These are phyloP conservation scores for Marvania coccoides DNA, from an alignment of 139 green algal species.

Conservation along the genomic window DNA sequence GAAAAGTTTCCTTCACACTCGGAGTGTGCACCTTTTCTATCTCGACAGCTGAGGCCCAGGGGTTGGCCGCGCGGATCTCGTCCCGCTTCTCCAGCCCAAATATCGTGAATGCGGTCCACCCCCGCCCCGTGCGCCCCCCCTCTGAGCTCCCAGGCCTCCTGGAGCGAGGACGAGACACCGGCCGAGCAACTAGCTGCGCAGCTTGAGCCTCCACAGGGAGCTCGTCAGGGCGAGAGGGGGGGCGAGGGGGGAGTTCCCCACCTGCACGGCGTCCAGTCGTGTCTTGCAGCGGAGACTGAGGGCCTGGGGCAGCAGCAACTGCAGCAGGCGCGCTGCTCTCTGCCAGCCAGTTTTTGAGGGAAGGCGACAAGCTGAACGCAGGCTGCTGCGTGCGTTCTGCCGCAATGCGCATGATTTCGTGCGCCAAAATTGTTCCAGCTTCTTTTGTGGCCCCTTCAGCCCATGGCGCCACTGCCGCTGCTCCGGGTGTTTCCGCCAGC, in stretches of 20 bases:
- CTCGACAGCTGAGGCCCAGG: constrained; percentile 1
- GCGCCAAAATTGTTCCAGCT: too few relatives aligned
- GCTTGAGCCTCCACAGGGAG: background rate
- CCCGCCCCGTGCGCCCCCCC: background rate
- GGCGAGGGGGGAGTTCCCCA: background rate
- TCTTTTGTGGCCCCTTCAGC: too few relatives aligned
- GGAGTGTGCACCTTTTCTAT: constrained; percentile 16
- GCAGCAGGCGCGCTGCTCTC: background rate
- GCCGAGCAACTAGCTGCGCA: background rate
- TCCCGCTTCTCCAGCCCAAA: constrained; percentile 14
- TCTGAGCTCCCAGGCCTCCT: too few relatives aligned
- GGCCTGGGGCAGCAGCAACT: background rate
- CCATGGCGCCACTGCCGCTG: too few relatives aligned
- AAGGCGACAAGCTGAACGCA: background rate
- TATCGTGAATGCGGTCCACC: constrained; percentile 11
- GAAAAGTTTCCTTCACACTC: too few relatives aligned
- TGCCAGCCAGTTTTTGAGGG: background rate
- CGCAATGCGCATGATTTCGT: too few relatives aligned
- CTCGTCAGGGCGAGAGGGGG: background rate
- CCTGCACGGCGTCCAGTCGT: too few relatives aligned
- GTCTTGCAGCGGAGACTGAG: background rate
- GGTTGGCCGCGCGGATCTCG: background rate
- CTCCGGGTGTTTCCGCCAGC: too few relatives aligned
- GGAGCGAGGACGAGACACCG: background rate
- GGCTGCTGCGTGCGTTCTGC: too few relatives aligned